Percentiles rank a stretch among this genome's conserved stretches.
Evolutionary conservation across 208 protist genomes (phyloP).

Genomic region (Leishmania lainsoni): DNA sequence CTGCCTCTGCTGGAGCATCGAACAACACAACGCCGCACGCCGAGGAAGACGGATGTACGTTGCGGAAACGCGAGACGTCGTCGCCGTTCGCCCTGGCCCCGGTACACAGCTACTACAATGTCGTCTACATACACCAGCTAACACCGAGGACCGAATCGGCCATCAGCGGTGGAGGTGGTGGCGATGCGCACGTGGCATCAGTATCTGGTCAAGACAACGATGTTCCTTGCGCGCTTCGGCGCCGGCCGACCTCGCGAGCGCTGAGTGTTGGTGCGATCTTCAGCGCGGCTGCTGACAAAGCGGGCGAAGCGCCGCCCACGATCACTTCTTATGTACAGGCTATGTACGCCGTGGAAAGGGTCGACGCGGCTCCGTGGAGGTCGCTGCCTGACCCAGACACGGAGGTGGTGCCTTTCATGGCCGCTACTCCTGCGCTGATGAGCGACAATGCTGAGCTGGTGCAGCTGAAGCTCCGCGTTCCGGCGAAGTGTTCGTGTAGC

Average conservation of each 20-base stretch:
- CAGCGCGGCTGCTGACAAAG: not conserved
- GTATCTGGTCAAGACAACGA: constrained; percentile 5
- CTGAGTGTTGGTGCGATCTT: not conserved
- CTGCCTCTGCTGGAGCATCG: not conserved
- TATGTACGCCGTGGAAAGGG: constrained; percentile 17
- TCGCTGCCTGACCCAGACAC: not conserved
- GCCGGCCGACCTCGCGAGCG: not conserved
- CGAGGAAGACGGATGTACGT: not conserved
- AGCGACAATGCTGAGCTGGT: not conserved
- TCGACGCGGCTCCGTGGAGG: not conserved
- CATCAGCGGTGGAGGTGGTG: not conserved
- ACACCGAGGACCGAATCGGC: not conserved
- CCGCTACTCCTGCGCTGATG: not conserved
- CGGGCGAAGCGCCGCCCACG: constrained; percentile 9
- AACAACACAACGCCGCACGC: not conserved
- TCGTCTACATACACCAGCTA: constrained; percentile 29
- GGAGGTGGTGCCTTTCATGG: not conserved
- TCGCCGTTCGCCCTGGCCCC: not conserved
- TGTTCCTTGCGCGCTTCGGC: not conserved
- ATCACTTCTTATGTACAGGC: constrained; percentile 25
- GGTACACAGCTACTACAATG: constrained; percentile 18
- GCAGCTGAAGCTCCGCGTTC: constrained; percentile 18
- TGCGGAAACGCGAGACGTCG: not conserved
- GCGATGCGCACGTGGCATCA: not conserved
- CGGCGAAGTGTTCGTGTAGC: not conserved